phyloP scores from a whole-genome alignment of 495 filamentous ascomycete species.

The Bombardia bombarda region DNA sequence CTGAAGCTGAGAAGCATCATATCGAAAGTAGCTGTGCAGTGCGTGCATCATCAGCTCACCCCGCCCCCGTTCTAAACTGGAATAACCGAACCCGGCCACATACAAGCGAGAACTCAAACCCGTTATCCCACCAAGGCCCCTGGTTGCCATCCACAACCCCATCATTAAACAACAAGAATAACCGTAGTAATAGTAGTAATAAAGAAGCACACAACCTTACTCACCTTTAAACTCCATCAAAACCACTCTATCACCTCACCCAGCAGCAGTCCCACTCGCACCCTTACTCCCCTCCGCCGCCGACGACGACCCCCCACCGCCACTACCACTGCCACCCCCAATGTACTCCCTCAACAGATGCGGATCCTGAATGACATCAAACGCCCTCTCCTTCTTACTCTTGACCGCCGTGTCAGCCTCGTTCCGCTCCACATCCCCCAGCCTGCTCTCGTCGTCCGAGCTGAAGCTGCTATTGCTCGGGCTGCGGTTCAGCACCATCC shows the following conservation, averaged over 20 bases:
- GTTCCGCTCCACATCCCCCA: constrained; percentile 44
- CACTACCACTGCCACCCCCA: neutral
- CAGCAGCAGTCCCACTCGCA: neutral
- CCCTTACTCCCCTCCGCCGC: neutral
- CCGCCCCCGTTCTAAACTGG: no score
- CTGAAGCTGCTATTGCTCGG: constrained; percentile 48
- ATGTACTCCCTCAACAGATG: constrained; percentile 20
- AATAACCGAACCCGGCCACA: no score
- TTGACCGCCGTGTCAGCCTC: constrained; percentile 18
- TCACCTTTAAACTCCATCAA: no score
- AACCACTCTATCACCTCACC: neutral
- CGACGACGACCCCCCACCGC: neutral
- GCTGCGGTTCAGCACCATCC: constrained; percentile 59
- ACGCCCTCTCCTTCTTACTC: constrained; percentile 37
- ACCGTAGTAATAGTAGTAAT: no score
- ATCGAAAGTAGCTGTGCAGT: no score
- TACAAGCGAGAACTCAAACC: no score
- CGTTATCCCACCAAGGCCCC: no score
- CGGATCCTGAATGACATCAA: constrained; percentile 35
- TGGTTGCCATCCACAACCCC: no score
- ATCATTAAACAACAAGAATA: no score
- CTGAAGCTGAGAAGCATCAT: no score
- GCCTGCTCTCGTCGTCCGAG: constrained; percentile 66
- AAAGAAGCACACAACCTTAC: no score
- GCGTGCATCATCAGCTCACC: no score